Evolutionary conservation across 768 basidiomycete species (phyloP).

Genomic region (Amanita jacksonii): DNA sequence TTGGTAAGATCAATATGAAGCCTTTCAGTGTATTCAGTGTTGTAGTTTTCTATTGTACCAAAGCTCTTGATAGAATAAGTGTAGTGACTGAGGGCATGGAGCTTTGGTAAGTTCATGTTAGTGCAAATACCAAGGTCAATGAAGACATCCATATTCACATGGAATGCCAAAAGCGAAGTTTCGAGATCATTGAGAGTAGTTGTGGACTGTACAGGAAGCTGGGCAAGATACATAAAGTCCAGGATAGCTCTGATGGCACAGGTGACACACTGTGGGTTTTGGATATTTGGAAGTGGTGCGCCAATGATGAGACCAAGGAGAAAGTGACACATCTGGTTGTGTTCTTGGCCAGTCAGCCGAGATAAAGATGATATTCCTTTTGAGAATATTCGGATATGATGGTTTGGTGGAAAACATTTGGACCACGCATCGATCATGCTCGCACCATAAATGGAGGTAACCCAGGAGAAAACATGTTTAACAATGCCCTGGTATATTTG

Average conservation of each 20-base stretch:
- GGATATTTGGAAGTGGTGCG: not conserved
- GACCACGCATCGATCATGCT: slow-evolving; percentile 23
- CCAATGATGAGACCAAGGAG: slow-evolving; percentile 8
- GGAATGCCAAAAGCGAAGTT: slow-evolving; percentile 15
- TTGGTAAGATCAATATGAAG: slow-evolving; percentile 3
- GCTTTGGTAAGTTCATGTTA: slow-evolving; percentile 20
- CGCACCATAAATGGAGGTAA: slow-evolving; percentile 9
- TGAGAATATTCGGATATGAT: slow-evolving; percentile 21
- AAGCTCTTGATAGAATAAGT: slow-evolving; percentile 11
- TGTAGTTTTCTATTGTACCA: slow-evolving; percentile 19
- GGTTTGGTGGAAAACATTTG: slow-evolving; percentile 15
- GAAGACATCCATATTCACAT: slow-evolving; percentile 19
- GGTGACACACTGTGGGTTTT: not conserved
- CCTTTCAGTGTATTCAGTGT: slow-evolving; percentile 18
- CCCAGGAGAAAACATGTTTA: slow-evolving; percentile 27
- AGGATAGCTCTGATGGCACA: slow-evolving; percentile 12
- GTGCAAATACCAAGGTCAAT: slow-evolving; percentile 16
- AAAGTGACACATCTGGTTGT: slow-evolving; percentile 6
- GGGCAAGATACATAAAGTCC: slow-evolving; percentile 18
- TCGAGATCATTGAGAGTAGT: slow-evolving; percentile 8
- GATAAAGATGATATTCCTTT: slow-evolving; percentile 24
- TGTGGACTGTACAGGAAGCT: slow-evolving; percentile 7
- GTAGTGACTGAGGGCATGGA: slow-evolving; percentile 18
- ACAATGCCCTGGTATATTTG: slow-evolving; percentile 33
- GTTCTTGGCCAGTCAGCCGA: slow-evolving; percentile 4